These are phyloP conservation scores for Leccinum sublutescens DNA, from an alignment of 768 basidiomycete species.

Conservation along the genomic window DNA sequence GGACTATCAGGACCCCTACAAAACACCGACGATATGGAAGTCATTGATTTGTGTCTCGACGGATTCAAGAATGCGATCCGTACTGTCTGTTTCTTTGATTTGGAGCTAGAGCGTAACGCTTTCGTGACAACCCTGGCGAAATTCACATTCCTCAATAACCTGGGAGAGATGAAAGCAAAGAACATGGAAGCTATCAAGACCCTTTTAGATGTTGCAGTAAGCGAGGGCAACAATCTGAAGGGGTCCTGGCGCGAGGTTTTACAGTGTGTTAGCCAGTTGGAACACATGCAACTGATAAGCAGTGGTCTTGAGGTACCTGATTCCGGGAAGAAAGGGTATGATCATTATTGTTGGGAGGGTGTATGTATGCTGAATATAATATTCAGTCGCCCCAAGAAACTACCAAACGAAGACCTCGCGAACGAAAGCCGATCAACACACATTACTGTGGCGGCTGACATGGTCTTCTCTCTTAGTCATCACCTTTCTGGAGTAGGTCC, in stretches of 20 bases:
- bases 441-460: constrained; percentile 97
- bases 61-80: constrained; percentile 97
- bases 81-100: constrained; percentile 95
- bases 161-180: constrained; percentile 98
- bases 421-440: constrained; percentile 97
- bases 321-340: constrained; percentile 76
- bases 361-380: constrained; percentile 7
- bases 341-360: constrained; percentile 3
- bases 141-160: constrained; percentile 96
- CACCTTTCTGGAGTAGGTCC: constrained; percentile 88
- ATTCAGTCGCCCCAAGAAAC: constrained; percentile 48
- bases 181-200: constrained; percentile 99
- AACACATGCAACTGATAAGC: constrained; percentile 97
- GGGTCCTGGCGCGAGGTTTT: constrained; percentile 96
- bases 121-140: constrained; percentile 96
- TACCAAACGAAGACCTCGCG: constrained; percentile 89
- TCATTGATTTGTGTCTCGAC: constrained; percentile 89
- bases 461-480: constrained; percentile 97
- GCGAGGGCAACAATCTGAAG: constrained; percentile 96
- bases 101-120: constrained; percentile 97
- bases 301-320: constrained; percentile 86
- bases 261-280: constrained; percentile 96
- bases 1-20: constrained; percentile 93
- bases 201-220: constrained; percentile 89
- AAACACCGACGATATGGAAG: constrained; percentile 90